Percentiles rank a stretch among this genome's conserved stretches.
Conservation (phyloP, 164 flowering plant genomes). For the Liriodendron chinense region DNA sequence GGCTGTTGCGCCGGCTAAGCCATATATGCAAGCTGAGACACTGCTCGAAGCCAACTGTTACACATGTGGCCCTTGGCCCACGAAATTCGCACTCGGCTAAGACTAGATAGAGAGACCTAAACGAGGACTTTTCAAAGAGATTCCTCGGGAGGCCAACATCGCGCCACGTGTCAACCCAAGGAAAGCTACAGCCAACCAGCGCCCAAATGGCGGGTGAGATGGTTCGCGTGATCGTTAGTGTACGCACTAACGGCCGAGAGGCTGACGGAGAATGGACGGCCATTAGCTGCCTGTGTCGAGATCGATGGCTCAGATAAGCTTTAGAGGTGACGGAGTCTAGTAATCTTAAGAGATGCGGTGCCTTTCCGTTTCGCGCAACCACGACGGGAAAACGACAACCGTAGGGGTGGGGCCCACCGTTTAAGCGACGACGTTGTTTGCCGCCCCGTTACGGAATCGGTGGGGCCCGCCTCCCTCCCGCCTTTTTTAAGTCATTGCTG, state of each 20-base stretch:
- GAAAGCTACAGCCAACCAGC: constrained; percentile 3
- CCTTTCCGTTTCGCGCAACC: neutral
- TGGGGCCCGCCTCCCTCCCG: constrained; percentile 7
- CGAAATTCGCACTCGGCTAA: neutral
- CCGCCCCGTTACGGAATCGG: constrained; percentile 14
- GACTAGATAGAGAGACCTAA: neutral
- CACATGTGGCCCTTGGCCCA: neutral
- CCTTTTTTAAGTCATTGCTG: constrained; percentile 3
- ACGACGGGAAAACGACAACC: constrained; percentile 6
- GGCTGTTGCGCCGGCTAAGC: no score
- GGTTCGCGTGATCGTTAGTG: neutral
- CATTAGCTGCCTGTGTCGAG: neutral
- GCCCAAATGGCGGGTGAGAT: neutral
- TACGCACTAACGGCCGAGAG: neutral
- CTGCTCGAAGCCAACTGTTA: neutral
- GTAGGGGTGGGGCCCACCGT: neutral
- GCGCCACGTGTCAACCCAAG: neutral
- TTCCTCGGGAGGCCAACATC: constrained; percentile 3
- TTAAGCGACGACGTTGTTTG: constrained; percentile 8
- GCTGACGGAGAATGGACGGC: neutral
- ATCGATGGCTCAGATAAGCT: neutral
- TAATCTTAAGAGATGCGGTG: neutral
- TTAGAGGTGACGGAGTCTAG: neutral
- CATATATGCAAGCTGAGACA: neutral
- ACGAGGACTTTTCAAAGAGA: constrained; percentile 10